Evolutionary conservation across 257 asterid species (phyloP), one percentile per base, ranked within the genome.

Genomic region (Cynanchum wilfordii): DNA sequence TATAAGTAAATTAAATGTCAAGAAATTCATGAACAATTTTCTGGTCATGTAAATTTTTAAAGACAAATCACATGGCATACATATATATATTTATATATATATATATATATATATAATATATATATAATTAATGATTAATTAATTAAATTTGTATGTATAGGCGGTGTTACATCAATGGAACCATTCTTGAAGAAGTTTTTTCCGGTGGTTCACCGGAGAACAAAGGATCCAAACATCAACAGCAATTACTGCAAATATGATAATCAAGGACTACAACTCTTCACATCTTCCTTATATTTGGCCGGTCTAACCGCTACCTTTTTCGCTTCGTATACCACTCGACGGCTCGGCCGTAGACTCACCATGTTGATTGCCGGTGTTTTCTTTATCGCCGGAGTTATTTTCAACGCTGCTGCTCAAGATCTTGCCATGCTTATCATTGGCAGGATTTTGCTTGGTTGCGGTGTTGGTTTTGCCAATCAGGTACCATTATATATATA

Each of bases 241-340:
- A 93, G 97, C 68, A 90, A 90, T 44, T 93, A 93, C 85, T 93
- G 98, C 89, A 89, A 87, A 82, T 93, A 93, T 57, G 97, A 93
- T 52, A 90, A 93, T 64, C 88, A 93, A 76, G 97, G 97, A 8
- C 76, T 93, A 2, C 98, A 93, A 19, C 59, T 93, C 29, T 93
- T 93, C 85, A 93, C 98, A 50, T 93, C 98, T 3, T 93, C 98
- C 1, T 80, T 93, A 1, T 93, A 93, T 75, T 47, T 93, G 52
- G 98, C 98, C 3, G 98, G 96, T 20, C 72, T 93, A 67, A 88
- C 89, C 1, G 81, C 97, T 0, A 93, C 97, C 0, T 93, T 93
- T 84, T 90, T 90, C 51, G 98, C 98, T 17, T 93, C 98, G 1
- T 90, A 89, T 85, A 90, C 98, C 0, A 90, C 97, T 5, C 87